A percentile compares a stretch with the other conserved stretches of the same genome.
phyloP scores from a whole-genome alignment of 306 rosid species.

The Psophocarpus tetragonolobus region DNA sequence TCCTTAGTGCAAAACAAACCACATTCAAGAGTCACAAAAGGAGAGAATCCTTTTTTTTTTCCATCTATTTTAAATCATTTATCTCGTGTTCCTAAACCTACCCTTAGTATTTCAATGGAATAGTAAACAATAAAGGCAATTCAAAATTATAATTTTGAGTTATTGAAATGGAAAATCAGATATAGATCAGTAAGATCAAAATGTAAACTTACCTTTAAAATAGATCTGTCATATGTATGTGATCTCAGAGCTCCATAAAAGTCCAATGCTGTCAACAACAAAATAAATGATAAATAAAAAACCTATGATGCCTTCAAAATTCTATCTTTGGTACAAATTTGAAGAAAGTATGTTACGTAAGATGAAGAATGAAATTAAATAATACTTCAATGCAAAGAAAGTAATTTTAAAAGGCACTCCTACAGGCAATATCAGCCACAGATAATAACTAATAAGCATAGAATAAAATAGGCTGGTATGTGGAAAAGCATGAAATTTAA shows the following conservation, averaged over 20 bases:
- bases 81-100: constrained; percentile 16
- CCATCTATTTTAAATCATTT: neutral
- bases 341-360: constrained; percentile 19
- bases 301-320: constrained; percentile 14
- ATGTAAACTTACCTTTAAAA: constrained; percentile 68
- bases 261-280: constrained; percentile 81
- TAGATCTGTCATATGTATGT: constrained; percentile 79
- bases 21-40: constrained; percentile 22
- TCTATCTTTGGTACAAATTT: constrained; percentile 10
- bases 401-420: neutral
- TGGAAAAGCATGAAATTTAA: constrained; percentile 3
- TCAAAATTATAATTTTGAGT: constrained; percentile 1
- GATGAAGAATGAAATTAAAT: constrained; percentile 14
- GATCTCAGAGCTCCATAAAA: constrained; percentile 96
- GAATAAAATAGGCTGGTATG: constrained; percentile 14
- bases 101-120: constrained; percentile 1
- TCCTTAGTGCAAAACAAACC: neutral
- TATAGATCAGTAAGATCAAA: constrained; percentile 14
- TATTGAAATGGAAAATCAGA: constrained; percentile 16
- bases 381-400: constrained; percentile 3
- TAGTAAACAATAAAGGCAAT: constrained; percentile 18
- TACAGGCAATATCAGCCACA: constrained; percentile 1
- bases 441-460: neutral
- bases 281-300: constrained; percentile 21
- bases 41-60: neutral